Evolutionary conservation across 495 filamentous ascomycete genomes (phyloP), one percentile per base, ranked within the genome.

Genomic region (Penicillium samsonianum): DNA sequence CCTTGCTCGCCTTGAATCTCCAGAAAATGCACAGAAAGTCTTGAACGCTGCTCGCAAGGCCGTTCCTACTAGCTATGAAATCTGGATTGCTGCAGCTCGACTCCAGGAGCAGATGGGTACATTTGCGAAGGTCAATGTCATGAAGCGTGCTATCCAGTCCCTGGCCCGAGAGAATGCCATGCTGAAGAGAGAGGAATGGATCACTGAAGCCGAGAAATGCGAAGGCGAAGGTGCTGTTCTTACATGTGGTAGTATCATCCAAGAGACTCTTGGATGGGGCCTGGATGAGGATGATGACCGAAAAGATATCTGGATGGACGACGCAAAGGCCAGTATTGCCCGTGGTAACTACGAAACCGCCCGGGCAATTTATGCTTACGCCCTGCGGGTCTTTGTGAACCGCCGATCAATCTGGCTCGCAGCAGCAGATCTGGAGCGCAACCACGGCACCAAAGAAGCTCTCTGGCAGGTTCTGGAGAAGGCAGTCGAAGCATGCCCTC

Each of bases 231-330:
- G 90, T 16, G 92, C 91, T 12, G 76, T 91, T 6, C 79, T 92
- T 44, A 96, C 95, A 0, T 96, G 91, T 64, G 84, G 83, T 53
- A 86, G 87, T 30, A 97, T 98, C 67, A 89, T 99, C 61, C 82
- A 86, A 35, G 92, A 96, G 64, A 99, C 95, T 0, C 84, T 99
- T 7, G 94, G 93, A 33, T 98, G 89, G 82, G 86, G 90, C 3
- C 76, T 99, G 16, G 95, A 97, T 58, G 94, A 98, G 74, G 95
- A 99, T 67, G 94, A 98, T 63, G 92, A 96, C 63, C 88, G 94
- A 2, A 96, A 95, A 66, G 90, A 96, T 52, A 87, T 91, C 17
- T 98, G 91, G 91, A 87, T 92, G 78, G 90, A 96, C 48, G 94
- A 99, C 65, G 92, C 93, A 2, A 88, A 88, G 63, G 78, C 80